These are phyloP conservation scores for Mycena albidolilacea DNA, from an alignment of 768 basidiomycete species.

Conservation along the genomic window DNA sequence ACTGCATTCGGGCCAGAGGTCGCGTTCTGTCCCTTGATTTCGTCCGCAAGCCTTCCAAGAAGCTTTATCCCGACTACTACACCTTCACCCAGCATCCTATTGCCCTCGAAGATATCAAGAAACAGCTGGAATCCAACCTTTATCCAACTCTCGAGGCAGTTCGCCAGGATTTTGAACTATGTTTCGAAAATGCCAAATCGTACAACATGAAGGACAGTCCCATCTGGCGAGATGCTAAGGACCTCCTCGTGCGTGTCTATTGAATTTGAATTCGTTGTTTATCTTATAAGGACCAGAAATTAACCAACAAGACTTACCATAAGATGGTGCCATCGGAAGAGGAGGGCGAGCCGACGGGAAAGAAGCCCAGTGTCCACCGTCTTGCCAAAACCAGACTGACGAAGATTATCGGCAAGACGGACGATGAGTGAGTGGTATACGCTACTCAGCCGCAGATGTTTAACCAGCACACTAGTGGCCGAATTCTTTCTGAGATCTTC, in stretches of 20 bases:
- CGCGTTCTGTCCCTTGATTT: slow-evolving; percentile 76
- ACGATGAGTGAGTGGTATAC: slow-evolving; percentile 69
- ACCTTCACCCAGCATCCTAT: slow-evolving; percentile 84
- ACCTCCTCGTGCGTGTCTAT: slow-evolving; percentile 74
- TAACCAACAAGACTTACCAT: slow-evolving; percentile 63
- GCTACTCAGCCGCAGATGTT: slow-evolving; percentile 9
- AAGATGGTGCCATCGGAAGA: slow-evolving; percentile 61
- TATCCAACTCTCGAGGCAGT: slow-evolving; percentile 79
- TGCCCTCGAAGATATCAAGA: slow-evolving; percentile 91
- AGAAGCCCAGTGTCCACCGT: slow-evolving; percentile 73
- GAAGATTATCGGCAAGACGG: slow-evolving; percentile 81
- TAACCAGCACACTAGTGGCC: slow-evolving; percentile 64
- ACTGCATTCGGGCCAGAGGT: slow-evolving; percentile 64
- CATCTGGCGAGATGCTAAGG: slow-evolving; percentile 88
- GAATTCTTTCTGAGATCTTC: slow-evolving; percentile 79
- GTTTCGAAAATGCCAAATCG: slow-evolving; percentile 85
- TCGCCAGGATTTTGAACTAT: slow-evolving; percentile 80
- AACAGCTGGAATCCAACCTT: slow-evolving; percentile 70
- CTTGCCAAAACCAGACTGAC: slow-evolving; percentile 78
- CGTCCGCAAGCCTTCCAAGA: slow-evolving; percentile 77
- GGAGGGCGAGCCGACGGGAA: slow-evolving; percentile 57
- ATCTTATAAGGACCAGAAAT: slow-evolving; percentile 55
- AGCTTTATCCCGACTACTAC: slow-evolving; percentile 91
- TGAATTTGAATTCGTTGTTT: neutral
- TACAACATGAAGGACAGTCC: slow-evolving; percentile 87